Evolutionary conservation across 371 early-diverging fungal genomes (phyloP).

Genomic region (Rhizopus delemar): DNA sequence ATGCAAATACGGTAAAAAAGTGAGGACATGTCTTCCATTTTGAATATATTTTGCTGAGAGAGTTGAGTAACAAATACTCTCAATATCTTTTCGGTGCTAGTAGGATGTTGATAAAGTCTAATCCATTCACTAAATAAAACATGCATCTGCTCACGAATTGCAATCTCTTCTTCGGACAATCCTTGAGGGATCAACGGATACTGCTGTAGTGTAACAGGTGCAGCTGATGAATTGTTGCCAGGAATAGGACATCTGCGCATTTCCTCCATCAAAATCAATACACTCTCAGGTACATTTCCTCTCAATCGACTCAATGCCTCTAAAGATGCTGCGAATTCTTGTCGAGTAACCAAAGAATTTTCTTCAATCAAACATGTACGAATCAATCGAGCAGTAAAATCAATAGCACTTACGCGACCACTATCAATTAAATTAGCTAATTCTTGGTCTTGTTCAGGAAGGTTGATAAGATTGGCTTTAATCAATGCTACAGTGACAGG

Average conservation of each 20-base stretch:
- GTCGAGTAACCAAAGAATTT: conserved; percentile 54
- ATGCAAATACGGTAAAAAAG: conserved; percentile 89
- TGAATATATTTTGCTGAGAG: conserved; percentile 76
- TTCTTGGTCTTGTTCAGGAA: conserved; percentile 85
- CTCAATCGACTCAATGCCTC: conserved; percentile 69
- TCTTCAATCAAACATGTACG: conserved; percentile 73
- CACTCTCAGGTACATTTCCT: conserved; percentile 68
- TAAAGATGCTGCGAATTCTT: conserved; percentile 75
- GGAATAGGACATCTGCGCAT: conserved; percentile 21
- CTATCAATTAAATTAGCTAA: conserved; percentile 80
- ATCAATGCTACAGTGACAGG: conserved; percentile 81
- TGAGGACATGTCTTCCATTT: conserved; percentile 73
- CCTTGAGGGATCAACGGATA: conserved; percentile 3
- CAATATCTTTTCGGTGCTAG: conserved; percentile 74
- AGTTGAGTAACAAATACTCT: conserved; percentile 69
- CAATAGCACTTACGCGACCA: conserved; percentile 67
- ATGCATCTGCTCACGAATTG: conserved; percentile 69
- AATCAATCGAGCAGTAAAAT: conserved; percentile 81
- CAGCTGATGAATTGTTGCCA: conserved; percentile 9
- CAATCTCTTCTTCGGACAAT: conserved; percentile 42
- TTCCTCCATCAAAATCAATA: conserved; percentile 50
- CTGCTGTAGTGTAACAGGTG: conserved; percentile 14
- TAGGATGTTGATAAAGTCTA: conserved; percentile 79
- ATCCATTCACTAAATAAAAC: conserved; percentile 88
- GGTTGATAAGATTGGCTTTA: conserved; percentile 71